These are phyloP conservation scores for Omphalotus guepiniiformis DNA, from an alignment of 768 basidiomycete species.

Conservation along the genomic window DNA sequence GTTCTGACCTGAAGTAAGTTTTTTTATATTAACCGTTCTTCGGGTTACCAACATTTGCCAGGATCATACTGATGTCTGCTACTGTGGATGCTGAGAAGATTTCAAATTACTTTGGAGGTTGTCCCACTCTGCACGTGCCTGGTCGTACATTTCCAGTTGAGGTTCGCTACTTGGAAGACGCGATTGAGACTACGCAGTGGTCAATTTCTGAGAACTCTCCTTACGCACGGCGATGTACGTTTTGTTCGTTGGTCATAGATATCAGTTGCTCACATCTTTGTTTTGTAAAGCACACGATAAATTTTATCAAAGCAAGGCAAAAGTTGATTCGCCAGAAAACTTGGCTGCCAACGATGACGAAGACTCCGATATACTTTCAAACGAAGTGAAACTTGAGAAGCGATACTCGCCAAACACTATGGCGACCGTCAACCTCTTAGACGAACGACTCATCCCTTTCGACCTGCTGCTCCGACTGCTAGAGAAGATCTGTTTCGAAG, in stretches of 20 bases:
- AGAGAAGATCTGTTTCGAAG: conserved; percentile 77
- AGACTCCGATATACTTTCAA: conserved; percentile 47
- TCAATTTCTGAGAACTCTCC: conserved; percentile 73
- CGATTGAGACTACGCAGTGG: conserved; percentile 79
- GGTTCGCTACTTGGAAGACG: conserved; percentile 84
- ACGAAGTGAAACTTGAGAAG: conserved; percentile 59
- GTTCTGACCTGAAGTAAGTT: conserved; percentile 78
- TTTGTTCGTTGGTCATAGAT: conserved; percentile 1
- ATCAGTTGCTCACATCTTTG: conserved; percentile 1
- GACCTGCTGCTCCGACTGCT: conserved; percentile 84
- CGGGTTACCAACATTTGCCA: conserved; percentile 22
- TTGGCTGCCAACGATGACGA: conserved; percentile 57
- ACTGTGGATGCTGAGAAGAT: conserved; percentile 92
- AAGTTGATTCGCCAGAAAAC: conserved; percentile 81
- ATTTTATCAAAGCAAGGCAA: conserved; percentile 56
- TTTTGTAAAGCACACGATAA: conserved; percentile 56
- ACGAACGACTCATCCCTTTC: conserved; percentile 87
- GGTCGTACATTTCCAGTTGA: conserved; percentile 95
- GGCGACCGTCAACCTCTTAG: conserved; percentile 76
- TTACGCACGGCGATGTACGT: conserved; percentile 69
- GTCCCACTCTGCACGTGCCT: conserved; percentile 82
- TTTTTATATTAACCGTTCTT: not conserved
- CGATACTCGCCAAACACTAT: conserved; percentile 77
- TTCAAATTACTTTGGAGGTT: conserved; percentile 40
- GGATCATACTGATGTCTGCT: conserved; percentile 95